Evolutionary conservation across 495 filamentous ascomycete species (phyloP).

Genomic region (Viridothelium virens): DNA sequence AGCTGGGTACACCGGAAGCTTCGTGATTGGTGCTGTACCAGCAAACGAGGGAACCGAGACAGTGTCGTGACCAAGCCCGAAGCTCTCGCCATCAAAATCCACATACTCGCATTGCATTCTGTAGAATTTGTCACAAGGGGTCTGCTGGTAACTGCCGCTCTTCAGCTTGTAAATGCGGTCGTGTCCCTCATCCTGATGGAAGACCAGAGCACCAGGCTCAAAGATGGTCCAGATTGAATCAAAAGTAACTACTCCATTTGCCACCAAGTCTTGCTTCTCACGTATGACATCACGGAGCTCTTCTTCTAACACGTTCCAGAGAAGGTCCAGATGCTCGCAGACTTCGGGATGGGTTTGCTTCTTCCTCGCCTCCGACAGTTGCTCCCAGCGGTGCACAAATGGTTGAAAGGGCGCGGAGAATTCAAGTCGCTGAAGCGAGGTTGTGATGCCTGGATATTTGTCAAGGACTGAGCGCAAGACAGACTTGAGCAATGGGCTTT

Average conservation of each 20-base stretch:
- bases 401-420: slow-evolving; percentile 3
- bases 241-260: slow-evolving; percentile 1
- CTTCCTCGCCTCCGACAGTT: background rate
- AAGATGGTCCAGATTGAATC: slow-evolving; percentile 11
- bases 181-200: background rate
- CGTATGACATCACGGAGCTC: background rate
- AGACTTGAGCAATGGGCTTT: background rate
- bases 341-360: background rate
- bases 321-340: background rate
- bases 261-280: background rate
- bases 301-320: slow-evolving; percentile 1
- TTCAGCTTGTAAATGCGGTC: background rate
- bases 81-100: background rate
- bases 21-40: slow-evolving; percentile 8
- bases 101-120: background rate
- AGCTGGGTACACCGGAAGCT: background rate
- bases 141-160: background rate
- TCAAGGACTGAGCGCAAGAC: slow-evolving; percentile 4
- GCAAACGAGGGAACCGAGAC: background rate
- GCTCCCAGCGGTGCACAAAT: slow-evolving; percentile 10
- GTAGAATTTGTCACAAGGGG: background rate
- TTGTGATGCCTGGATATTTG: background rate
- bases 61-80: background rate
- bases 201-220: background rate
- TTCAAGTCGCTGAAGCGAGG: background rate